Evolutionary conservation across 768 basidiomycete species (phyloP).

Genomic region (Clitopilus passeckerianus): DNA sequence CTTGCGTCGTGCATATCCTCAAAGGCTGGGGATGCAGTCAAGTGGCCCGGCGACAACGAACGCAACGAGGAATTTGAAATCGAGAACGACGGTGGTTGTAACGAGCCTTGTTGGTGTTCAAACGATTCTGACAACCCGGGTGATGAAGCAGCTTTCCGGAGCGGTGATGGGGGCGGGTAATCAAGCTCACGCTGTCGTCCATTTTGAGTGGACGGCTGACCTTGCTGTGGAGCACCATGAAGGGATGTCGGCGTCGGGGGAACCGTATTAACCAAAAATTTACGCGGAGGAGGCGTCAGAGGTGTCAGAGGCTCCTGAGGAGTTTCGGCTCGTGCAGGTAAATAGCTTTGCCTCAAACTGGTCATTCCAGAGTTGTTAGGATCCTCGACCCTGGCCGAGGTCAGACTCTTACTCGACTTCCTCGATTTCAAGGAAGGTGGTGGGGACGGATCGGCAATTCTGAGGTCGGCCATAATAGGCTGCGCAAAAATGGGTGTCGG

Average conservation of each 20-base stretch:
- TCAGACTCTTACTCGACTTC: slow-evolving; percentile 22
- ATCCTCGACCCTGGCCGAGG: slow-evolving; percentile 16
- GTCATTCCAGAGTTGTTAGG: slow-evolving; percentile 13
- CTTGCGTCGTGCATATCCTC: slow-evolving; percentile 12
- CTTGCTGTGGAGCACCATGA: slow-evolving; percentile 13
- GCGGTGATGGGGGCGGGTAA: slow-evolving; percentile 9
- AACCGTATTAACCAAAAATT: slow-evolving; percentile 40
- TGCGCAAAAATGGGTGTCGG: slow-evolving; percentile 32
- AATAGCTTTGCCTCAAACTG: slow-evolving; percentile 33
- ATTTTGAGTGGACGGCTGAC: slow-evolving; percentile 5
- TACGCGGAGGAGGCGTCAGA: slow-evolving; percentile 63
- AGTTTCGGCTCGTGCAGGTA: slow-evolving; percentile 60
- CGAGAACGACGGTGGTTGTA: slow-evolving; percentile 43
- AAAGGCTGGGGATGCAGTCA: slow-evolving; percentile 22
- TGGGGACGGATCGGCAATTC: slow-evolving; percentile 15
- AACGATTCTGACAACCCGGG: slow-evolving; percentile 45
- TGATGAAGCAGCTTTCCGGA: slow-evolving; percentile 46
- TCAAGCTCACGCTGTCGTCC: background rate
- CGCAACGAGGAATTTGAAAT: slow-evolving; percentile 22
- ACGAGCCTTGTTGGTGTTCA: slow-evolving; percentile 23
- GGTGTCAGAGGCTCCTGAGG: slow-evolving; percentile 57
- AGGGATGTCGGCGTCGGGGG: slow-evolving; percentile 55
- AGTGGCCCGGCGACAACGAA: slow-evolving; percentile 12
- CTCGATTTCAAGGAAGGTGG: slow-evolving; percentile 17
- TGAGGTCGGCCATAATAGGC: slow-evolving; percentile 37